Base-by-base conservation (phyloP, 495 filamentous ascomycete species). In the Hypoxylon rickii region DNA sequence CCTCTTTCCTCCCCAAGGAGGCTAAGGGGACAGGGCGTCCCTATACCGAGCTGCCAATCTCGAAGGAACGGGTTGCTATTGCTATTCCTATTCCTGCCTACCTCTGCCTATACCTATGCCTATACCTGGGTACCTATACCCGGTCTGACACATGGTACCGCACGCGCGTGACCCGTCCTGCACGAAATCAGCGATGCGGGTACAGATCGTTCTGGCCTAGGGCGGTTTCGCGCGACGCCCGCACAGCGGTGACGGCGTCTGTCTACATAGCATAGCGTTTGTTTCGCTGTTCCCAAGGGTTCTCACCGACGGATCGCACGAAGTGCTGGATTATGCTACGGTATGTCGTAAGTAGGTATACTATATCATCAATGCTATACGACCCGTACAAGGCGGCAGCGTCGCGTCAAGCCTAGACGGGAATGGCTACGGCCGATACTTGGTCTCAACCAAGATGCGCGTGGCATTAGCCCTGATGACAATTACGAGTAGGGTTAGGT, bases 161-260 rank as follows among this genome's bases (percentile, higher is more conserved):
- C 10, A 17, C 10, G 51, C 51, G 45, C 42, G 51, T 52, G 52
- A 44, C 46, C 40, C 46, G 22, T 45, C 22, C 58, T 51, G 51
- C 51, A 55, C 47, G 34, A 38, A 48, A 61, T 45, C 12, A 16
- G 54, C 34, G 41, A 44, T 31, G 39, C 46, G 33, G 36, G 39
- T 3, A 10, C 7, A 4, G 0, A 40, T 46, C 5, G 16, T 55
- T 55, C 44, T 32, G 22, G 45, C 42, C 12, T 32, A n/a, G 44
- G 33, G 20, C 20, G 3, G 38, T 34, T 34, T 40, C 19, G 16
- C 10, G 48, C 17, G 18, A 7, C 12, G 16, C 33, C 32, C 40
- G 32, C n/a, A 31, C 45, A n/a, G n/a, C n/a, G 33, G 51, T 38
- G 41, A 17, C 51, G 29, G 50, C 24, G 45, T 46, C 24, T 55